Evolutionary conservation across 139 green algal species (phyloP).

Genomic region (Picochlorum sp.): DNA sequence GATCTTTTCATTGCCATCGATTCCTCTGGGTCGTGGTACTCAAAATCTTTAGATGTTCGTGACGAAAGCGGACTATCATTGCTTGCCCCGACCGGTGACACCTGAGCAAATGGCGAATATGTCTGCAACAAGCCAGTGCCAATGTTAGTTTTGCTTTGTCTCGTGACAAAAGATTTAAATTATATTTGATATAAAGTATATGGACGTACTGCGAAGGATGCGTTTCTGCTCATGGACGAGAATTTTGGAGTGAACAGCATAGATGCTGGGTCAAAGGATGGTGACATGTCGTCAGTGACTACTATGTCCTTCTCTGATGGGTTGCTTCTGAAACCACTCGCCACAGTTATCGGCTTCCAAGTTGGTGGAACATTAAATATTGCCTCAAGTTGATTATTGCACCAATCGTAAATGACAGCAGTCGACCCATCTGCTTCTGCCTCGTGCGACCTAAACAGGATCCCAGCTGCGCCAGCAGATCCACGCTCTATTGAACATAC

Average conservation of each 20-base stretch:
- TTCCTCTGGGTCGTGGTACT: no score
- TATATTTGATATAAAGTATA: background rate
- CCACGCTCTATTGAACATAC: constrained; percentile 6
- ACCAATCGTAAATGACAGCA: constrained; percentile 65
- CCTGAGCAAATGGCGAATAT: no score
- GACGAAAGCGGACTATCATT: no score
- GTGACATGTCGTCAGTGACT: background rate
- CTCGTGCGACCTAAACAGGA: constrained; percentile 54
- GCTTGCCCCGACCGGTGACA: no score
- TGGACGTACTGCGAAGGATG: background rate
- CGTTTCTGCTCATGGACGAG: background rate
- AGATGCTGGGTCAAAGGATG: background rate
- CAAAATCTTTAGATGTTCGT: no score
- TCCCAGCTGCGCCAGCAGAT: constrained; percentile 14
- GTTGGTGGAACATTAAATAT: constrained; percentile 27
- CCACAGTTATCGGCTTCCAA: constrained; percentile 1
- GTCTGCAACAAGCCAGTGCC: no score
- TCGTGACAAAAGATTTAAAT: no score
- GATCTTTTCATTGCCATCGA: no score
- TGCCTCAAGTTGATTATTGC: constrained; percentile 25
- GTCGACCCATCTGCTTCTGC: constrained; percentile 53
- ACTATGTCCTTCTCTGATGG: no score
- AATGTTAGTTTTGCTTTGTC: no score
- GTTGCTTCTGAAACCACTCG: no score
- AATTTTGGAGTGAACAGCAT: background rate